Evolutionary conservation across 208 protist genomes (phyloP), one percentile per base, ranked within the genome.

Genomic region (Trypanosoma avium): DNA sequence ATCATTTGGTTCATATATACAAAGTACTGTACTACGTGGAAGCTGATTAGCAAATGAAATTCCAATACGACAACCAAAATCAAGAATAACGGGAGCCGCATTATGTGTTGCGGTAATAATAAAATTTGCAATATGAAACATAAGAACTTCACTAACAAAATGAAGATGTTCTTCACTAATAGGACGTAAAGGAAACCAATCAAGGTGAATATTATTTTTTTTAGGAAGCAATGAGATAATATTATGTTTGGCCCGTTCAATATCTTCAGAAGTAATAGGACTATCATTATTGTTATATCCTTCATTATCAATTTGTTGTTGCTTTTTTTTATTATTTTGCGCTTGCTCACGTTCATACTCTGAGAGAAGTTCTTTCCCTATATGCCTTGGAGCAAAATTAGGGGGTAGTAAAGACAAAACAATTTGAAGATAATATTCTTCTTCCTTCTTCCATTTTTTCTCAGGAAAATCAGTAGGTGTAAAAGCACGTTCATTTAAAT

Each of bases 61-160:
- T n/a, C 43, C 59, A 30, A 64, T 38, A 29, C 26, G 46, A 42
- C 46, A 64, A n/a, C 59, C 59, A 47, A 55, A 64, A 19, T 64
- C 46, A 7, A 52, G 30, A 64, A 64, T 30, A 22, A 64, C 10
- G 2, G 59, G 59, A 24, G 59, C 59, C 6, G 24, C 45, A 30
- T 55, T 27, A 30, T 27, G 10, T 19, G 49, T 30, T 5, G 24
- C 13, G 47, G 15, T 21, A 21, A 45, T n/a, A 10, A 64, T 30
- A 38, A 55, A 43, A 19, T 64, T 64, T 29, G 22, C 59, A 26
- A 64, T 26, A n/a, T 52, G 9, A n/a, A 21, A 19, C 5, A 55
- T 32, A 2, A 52, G n/a, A 19, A n/a, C 32, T 21, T 60, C 55
- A n/a, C 36, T 35, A 12, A 43, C 33, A 4, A 19, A 6, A 21